Base-by-base conservation (phyloP, 2,329 filamentous ascomycete species). In the Pseudopithomyces maydicus region DNA sequence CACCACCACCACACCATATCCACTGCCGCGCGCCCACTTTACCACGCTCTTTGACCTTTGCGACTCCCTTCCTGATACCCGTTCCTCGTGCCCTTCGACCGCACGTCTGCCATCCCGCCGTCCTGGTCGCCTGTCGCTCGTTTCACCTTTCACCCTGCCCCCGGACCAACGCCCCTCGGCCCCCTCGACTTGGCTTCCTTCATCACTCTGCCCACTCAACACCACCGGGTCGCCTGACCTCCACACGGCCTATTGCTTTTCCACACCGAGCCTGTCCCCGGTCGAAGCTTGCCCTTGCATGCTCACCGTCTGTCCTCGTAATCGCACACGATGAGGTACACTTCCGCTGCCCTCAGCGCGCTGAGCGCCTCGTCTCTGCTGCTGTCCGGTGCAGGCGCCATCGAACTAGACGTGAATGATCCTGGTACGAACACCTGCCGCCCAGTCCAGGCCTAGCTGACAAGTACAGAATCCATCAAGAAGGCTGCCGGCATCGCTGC, bases 401-500 rank as follows among this genome's bases (percentile, higher is more conserved):
- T 77, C 41, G 62, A 71, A 1, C 53, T 77, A 35, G 63, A 74
- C 52, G 60, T 73, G 17, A 66, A 52, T 38, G 64, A 65, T 29
- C 54, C 64, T 52, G 69, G 74, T 77, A 64, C 32, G 68, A n/a
- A 17, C 14, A 42, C 42, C 52, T 49, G 26, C 29, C 20, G 39
- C 45, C 32, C 19, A 11, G 17, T n/a, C 20, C 47, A 15, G 52
- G 42, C 39, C 38, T 38, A 14, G 36, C 64, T 71, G 48, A 70
- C 57, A 41, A 38, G 5, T n/a, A 17, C 65, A 89, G 87, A 77
- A 33, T 90, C 87, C 0, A 82, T 91, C 65, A 84, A 83, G 62
- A 79, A 80, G 59, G 87, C 86, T 6, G 83, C 88, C 17, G 84
- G 82, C 59, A 84, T 82, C 1, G 75, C 90, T 51, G 87, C 87